A percentile compares a stretch with the other conserved stretches of the same genome.
phyloP scores from a whole-genome alignment of 2,329 filamentous ascomycete genomes.

The Dactylellina drechsleri region DNA sequence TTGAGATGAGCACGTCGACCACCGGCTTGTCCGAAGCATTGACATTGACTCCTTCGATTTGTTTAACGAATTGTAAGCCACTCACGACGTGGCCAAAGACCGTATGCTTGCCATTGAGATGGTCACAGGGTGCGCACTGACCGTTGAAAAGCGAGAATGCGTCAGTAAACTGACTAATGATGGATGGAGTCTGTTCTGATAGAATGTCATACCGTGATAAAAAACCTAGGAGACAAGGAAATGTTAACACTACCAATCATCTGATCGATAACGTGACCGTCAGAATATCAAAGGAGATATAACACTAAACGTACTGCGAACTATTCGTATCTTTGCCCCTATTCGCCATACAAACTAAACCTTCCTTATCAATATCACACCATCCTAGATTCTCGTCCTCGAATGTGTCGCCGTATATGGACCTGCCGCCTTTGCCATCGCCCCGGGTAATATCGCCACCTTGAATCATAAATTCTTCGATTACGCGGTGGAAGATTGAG shows the following conservation, averaged over 20 bases:
- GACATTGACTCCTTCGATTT: constrained; percentile 72
- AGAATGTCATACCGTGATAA: constrained; percentile 63
- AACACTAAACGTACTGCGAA: constrained; percentile 68
- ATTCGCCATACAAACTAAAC: constrained; percentile 74
- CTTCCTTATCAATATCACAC: constrained; percentile 73
- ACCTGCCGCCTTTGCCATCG: constrained; percentile 74
- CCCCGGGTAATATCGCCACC: constrained; percentile 74
- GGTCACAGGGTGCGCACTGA: constrained; percentile 53
- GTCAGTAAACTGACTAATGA: constrained; percentile 21
- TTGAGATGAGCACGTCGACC: constrained; percentile 56
- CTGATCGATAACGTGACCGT: not conserved
- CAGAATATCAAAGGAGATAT: constrained; percentile 47
- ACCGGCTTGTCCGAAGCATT: constrained; percentile 60
- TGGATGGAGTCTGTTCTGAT: constrained; percentile 64
- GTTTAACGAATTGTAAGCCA: constrained; percentile 73
- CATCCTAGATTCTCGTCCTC: constrained; percentile 77
- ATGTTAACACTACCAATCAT: constrained; percentile 12
- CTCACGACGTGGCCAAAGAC: constrained; percentile 77
- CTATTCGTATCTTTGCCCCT: constrained; percentile 73
- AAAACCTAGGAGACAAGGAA: constrained; percentile 23
- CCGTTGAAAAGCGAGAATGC: not conserved
- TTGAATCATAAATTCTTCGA: constrained; percentile 77
- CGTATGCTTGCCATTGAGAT: constrained; percentile 62
- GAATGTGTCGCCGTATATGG: constrained; percentile 75
- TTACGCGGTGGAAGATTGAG: constrained; percentile 75